These are phyloP conservation scores for Silene latifolia DNA, from an alignment of 148 eudicot species.

Conservation along the genomic window DNA sequence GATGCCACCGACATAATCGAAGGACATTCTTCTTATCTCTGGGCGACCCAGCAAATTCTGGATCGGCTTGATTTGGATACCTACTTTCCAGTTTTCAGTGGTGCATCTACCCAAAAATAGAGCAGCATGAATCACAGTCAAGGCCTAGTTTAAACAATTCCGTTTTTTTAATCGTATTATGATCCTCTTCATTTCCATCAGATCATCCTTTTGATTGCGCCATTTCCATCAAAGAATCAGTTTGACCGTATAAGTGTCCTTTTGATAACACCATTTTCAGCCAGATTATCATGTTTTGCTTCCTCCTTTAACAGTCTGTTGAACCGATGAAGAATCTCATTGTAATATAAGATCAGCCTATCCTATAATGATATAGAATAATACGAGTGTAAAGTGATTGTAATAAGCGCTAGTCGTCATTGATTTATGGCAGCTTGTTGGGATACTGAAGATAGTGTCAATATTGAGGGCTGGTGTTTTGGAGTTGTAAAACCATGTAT, in stretches of 20 bases:
- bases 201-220: not conserved
- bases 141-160: not conserved
- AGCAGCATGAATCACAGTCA: not conserved
- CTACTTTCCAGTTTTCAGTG: conserved; percentile 61
- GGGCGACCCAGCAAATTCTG: conserved; percentile 72
- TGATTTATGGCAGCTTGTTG: not conserved
- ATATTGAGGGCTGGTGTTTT: too few relatives aligned
- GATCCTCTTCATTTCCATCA: not conserved
- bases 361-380: not conserved
- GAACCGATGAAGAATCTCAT: conserved; percentile 8
- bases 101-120: conserved; percentile 14
- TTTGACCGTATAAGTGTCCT: too few relatives aligned
- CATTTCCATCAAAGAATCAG: not conserved
- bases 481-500: not conserved
- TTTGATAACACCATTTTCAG: too few relatives aligned
- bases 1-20: conserved; percentile 71
- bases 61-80: conserved; percentile 78
- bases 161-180: not conserved
- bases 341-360: conserved; percentile 15
- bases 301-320: conserved; percentile 9
- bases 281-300: not conserved
- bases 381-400: not conserved
- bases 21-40: conserved; percentile 90
- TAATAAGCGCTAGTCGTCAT: not conserved
- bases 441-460: not conserved